Evolutionary conservation across 2,329 filamentous ascomycete genomes (phyloP), one percentile per base, ranked within the genome.

Genomic region (Epichloe gansuensis): DNA sequence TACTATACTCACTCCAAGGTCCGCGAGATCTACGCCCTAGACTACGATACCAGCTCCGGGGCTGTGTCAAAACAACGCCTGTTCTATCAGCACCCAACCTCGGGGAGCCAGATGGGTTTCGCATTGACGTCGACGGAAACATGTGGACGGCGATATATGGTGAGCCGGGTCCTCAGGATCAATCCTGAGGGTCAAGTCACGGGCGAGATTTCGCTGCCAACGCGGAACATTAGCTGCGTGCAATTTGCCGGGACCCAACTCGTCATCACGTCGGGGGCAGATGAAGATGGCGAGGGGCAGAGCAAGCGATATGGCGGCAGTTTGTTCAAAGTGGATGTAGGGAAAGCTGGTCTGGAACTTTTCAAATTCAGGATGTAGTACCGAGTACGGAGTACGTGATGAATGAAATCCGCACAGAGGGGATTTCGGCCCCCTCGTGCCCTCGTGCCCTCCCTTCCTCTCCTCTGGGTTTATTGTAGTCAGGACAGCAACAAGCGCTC

Each of bases 111-210:
- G 91, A 96, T 67, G 91, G 91, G 2, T 91, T 91, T 69, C 83
- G 85, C 56, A 79, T 94, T 62, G 91, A 96, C 63, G 78, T 77
- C 44, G 81, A 94, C 52, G 90, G 89, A n/a, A 85, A 86, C 70
- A 76, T 95, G 62, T 96, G 91, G 91, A 83, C 86, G 56, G 87
- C 88, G 7, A 75, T 93, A n/a, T 93, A 88, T 64, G 89, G 89
- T 51, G 86, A 74, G 79, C 54, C 79, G 81, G 55, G 87, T 95
- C 25, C 71, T 95, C 58, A 81, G 86, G 65, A 84, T 95, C 62
- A 81, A 78, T 47, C 80, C 82, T 4, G 67, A 77, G 49, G 89
- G 88, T 3, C 72, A 82, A 61, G 69, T 95, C 34, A 74, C 91
- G 5, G 89, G 87, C 6, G 80, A 89, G 70, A 75, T 96, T 57